Percentiles rank a stretch among this genome's conserved stretches.
Evolutionary conservation across 192 early-diverging fungal species (phyloP).

Genomic region (Chytriomyces confervae): DNA sequence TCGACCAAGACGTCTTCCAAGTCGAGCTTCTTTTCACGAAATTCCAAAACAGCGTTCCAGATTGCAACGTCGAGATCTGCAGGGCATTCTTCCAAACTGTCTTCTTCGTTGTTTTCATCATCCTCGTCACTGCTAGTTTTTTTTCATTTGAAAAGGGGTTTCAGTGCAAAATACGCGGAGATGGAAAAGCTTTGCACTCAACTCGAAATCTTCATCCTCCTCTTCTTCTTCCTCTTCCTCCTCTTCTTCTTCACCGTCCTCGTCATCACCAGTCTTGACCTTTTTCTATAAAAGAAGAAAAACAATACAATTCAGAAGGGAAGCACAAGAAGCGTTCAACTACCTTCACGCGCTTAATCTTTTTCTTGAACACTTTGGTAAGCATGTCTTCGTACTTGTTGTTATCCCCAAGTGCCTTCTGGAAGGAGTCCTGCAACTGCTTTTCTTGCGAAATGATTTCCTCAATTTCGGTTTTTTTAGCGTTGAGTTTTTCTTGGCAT

Average conservation of each 20-base stretch:
- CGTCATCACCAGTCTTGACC: conserved; percentile 42
- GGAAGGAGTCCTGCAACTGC: conserved; percentile 60
- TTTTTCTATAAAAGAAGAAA: conserved; percentile 48
- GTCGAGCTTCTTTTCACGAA: conserved; percentile 60
- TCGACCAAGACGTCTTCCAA: conserved; percentile 63
- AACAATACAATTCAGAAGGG: neutral
- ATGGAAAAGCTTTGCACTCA: neutral
- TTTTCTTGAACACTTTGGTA: conserved; percentile 65
- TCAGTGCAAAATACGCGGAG: neutral
- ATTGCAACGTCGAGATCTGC: conserved; percentile 53
- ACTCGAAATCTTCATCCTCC: conserved; percentile 39
- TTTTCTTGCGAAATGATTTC: conserved; percentile 57
- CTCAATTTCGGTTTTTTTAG: conserved; percentile 66
- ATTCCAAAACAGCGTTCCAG: conserved; percentile 47
- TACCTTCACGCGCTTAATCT: conserved; percentile 66
- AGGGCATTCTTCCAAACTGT: conserved; percentile 59
- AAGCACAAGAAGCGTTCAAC: neutral
- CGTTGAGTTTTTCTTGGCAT: conserved; percentile 65
- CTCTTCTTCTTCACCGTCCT: conserved; percentile 46
- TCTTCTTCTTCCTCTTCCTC: conserved; percentile 43
- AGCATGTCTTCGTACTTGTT: conserved; percentile 68
- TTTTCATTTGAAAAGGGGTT: conserved; percentile 10
- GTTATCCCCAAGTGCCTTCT: conserved; percentile 54
- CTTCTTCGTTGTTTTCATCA: conserved; percentile 46
- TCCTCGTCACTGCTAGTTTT: conserved; percentile 50